Base-by-base conservation (phyloP, 768 basidiomycete genomes). In the Phaeotremella fagi region DNA sequence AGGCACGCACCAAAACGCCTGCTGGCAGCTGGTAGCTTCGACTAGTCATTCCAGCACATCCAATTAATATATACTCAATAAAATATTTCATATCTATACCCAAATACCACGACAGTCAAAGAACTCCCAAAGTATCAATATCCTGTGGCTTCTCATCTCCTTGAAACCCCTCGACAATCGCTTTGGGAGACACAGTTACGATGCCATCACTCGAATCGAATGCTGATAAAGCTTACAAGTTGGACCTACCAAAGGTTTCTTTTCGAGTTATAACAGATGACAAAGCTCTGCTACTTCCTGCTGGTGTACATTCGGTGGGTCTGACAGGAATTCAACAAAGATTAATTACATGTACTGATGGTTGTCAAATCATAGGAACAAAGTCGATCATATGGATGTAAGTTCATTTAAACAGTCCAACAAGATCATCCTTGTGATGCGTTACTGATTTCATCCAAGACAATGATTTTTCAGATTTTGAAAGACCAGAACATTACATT, bases 401-500 rank as follows among this genome's bases (percentile, higher is more conserved):
- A 50, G 68, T 43, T 6, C 16, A 24, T 26, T 12, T 15, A 3
- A 16, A 6, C 38, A 5, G 50, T n/a, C 2, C 12, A 14, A 48
- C 18, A 6, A 25, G 15, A 22, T 20, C n/a, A 38, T 51, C 3
- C 22, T 15, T 23, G 26, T 46, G 15, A 18, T 23, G 15, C 16
- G 25, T 29, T 6, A 38, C 42, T 51, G 20, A 4, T 47, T 41
- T 2, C 43, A n/a, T n/a, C n/a, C n/a, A n/a, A 72, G 72, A 61
- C 52, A 71, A 63, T 52, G 69, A 72, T 44, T 55, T 56, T 18
- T 59, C 64, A 7, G 82, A 86, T 33, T 91, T 89, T 66, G 75
- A 76, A 57, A 77, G 84, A 55, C 88, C 90, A 7, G 87, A 89
- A 49, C 82, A 88, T 66, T 95, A 95, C 70, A 87, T 94, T 68